Evolutionary conservation across 1,139 yeast genomes (phyloP), one percentile per base, ranked within the genome.

Genomic region (Lizanozyma gosingica): DNA sequence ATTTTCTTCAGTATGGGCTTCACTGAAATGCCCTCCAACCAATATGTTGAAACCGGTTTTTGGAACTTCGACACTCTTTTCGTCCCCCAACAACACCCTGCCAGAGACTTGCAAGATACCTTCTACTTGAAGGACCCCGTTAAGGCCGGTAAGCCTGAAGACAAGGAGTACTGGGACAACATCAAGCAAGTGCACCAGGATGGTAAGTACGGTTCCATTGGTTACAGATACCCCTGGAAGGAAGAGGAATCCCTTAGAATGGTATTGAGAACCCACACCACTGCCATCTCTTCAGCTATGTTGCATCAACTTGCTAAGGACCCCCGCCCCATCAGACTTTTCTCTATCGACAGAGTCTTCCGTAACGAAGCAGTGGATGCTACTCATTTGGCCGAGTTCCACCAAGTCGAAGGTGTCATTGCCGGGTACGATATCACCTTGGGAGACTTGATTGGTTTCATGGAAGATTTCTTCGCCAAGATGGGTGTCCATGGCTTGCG

Each of bases 311-410:
- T 92, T 53, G 97, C 97, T 40, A 64, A 79, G 51, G 84, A 88
- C 62, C 97, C 97, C 44, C 81, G 80, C 56, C 97, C 98, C 42
- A 76, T 84, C 17, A 79, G 97, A 65, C 76, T 87, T 59, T 94
- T 94, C 72, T 86, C 96, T 40, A 94, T 94, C 55, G 99, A 94
- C 66, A 80, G 97, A 60, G 99, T 94, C 47, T 94, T 94, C 84
- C 86, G 99, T 71, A 94, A 94, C 62, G 99, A 94, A 71, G 97
- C 99, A 17, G 98, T 94, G 41, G 99, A 94, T 62, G 98, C 97
- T 41, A 94, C 99, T n/a, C 99, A 94, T 66, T 78, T 94, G 66
- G 98, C 98, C 18, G 99, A 94, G 70, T 94, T 94, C 75, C 97
- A 92, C 67, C 99, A 94, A 71, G 95, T 94, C 47, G 99, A 94